A percentile compares a stretch with the other conserved stretches of the same genome.
phyloP scores from a whole-genome alignment of 2,329 filamentous ascomycete genomes.

The Chaetomium strumarium region DNA sequence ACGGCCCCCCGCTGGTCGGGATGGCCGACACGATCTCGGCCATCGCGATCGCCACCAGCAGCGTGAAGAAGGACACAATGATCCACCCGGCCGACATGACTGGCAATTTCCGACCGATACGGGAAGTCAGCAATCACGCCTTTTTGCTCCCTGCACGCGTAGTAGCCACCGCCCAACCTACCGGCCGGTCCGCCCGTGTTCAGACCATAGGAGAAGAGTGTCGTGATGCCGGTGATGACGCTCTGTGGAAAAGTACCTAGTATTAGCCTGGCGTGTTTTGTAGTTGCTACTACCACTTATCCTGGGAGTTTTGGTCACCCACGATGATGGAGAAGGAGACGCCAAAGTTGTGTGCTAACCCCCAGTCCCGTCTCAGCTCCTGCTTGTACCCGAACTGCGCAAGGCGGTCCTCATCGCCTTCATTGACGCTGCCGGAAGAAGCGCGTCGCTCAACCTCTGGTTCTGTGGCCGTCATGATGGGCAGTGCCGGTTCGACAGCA shows the following conservation, averaged over 20 bases:
- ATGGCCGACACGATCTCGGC: conserved; percentile 55
- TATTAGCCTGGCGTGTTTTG: no score
- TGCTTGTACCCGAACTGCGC: conserved; percentile 56
- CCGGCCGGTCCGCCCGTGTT: conserved; percentile 30
- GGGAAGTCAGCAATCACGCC: background rate
- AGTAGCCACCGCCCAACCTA: conserved; percentile 7
- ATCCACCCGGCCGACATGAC: conserved; percentile 54
- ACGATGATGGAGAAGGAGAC: conserved; percentile 54
- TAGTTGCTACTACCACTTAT: no score
- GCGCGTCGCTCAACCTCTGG: conserved; percentile 24
- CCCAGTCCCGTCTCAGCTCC: conserved; percentile 53
- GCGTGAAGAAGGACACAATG: conserved; percentile 48
- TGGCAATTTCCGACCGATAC: no score
- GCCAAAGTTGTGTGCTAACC: conserved; percentile 54
- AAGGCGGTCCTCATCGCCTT: conserved; percentile 45
- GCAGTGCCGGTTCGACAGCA: background rate
- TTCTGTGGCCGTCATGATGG: conserved; percentile 8
- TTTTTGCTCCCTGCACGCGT: no score
- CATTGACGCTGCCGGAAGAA: conserved; percentile 25
- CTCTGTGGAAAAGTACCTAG: conserved; percentile 32
- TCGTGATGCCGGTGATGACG: conserved; percentile 55
- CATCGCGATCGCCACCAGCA: conserved; percentile 50
- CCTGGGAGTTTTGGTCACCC: conserved; percentile 22
- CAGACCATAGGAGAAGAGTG: conserved; percentile 51
- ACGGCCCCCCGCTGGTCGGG: conserved; percentile 52